These are phyloP conservation scores for Diacronema lutheri DNA, from an alignment of 78 protist genomes.

Conservation along the genomic window DNA sequence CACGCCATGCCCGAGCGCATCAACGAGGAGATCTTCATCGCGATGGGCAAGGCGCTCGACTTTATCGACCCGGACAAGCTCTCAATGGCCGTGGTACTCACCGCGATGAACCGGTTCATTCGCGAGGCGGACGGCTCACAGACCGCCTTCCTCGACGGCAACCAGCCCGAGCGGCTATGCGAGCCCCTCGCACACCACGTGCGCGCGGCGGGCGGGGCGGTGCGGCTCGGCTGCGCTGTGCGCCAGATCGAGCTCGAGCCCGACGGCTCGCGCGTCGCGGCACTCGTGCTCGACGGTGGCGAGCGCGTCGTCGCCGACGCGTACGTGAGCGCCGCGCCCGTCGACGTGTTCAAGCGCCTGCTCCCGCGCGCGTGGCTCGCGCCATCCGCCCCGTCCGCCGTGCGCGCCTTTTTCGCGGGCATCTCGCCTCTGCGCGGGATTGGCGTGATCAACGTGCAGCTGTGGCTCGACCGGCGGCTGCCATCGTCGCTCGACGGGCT, in stretches of 20 bases:
- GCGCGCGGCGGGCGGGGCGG: conserved; percentile 3
- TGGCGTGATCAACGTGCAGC: conserved; percentile 39
- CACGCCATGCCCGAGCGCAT: conserved; percentile 40
- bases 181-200: conserved; percentile 30
- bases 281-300: background rate
- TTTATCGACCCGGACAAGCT: conserved; percentile 52
- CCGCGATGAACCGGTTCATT: conserved; percentile 47
- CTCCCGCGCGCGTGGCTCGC: conserved; percentile 32
- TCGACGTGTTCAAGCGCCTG: conserved; percentile 38
- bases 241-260: background rate
- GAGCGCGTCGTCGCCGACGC: background rate
- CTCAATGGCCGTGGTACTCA: conserved; percentile 44
- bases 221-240: background rate
- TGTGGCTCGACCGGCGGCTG: conserved; percentile 46
- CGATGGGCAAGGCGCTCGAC: conserved; percentile 52
- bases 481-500: conserved; percentile 18
- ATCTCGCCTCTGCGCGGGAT: conserved; percentile 16
- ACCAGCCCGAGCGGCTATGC: conserved; percentile 49
- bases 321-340: conserved; percentile 49
- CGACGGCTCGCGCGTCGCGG: background rate
- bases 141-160: conserved; percentile 43
- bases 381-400: background rate
- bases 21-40: conserved; percentile 43
- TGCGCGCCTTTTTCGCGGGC: background rate
- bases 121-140: conserved; percentile 18